Base-by-base conservation (phyloP, 2,329 filamentous ascomycete genomes). In the Pseudogymnoascus sp. region DNA sequence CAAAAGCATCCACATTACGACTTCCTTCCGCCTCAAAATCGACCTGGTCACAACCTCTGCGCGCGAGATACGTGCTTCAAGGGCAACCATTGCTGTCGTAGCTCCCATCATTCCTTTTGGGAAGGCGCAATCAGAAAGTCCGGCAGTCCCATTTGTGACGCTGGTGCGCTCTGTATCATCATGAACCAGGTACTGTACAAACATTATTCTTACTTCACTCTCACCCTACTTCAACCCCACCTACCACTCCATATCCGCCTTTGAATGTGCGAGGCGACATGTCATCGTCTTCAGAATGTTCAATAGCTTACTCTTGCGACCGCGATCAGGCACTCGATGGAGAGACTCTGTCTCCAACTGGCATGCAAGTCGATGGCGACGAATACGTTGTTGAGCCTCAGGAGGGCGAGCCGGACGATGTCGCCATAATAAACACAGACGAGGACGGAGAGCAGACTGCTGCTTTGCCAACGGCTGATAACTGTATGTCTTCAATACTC, bases 401-500 rank as follows among this genome's bases (percentile, higher is more conserved):
- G 5, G 70, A 72, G 21, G 68, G 71, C 60, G 75, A 77, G 67
- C 75, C 75, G 64, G 72, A 75, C 62, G 75, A 77, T 67, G 72
- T 77, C 38, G 73, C 75, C 42, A 74, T 76, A 65, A 77, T 78
- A 66, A 72, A 70, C 65, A 71, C 76, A 31, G 74, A 77, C 28
- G 67, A 66, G 25, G 69, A 70, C 25, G 72, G 72, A 62, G 68
- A 43, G 12, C 65, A 68, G 12, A 40, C 64, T 6, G 49, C 64
- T 18, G 70, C 70, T 37, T 56, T 70, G 65, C 64, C 71, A 60
- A 68, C 71, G 25, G 76, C 76, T 31, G 72, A 77, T 68, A 73
- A 77, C 64, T 74, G 75, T 77, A 72, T 46, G 72, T 65, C 37
- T 64, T 25, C 21, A 21, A 7, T 61, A 23, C 23, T 18, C 43